phyloP scores from a whole-genome alignment of 768 basidiomycete species.

The Mycena polygramma region DNA sequence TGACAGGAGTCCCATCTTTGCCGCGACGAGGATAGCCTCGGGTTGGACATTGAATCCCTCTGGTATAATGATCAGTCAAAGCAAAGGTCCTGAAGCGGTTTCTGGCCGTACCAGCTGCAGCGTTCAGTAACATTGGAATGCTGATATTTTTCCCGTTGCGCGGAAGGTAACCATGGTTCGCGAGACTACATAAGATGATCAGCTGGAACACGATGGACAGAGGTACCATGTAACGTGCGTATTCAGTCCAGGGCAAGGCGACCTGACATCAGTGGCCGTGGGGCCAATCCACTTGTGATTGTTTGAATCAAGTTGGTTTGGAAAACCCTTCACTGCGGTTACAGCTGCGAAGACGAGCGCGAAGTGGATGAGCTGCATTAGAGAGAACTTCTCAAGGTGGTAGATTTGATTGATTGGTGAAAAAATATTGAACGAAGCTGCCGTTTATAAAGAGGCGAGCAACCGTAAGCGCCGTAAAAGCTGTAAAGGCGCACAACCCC shows the following conservation, averaged over 20 bases:
- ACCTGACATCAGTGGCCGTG: slow-evolving; percentile 2
- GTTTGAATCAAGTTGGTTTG: background rate
- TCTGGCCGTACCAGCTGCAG: background rate
- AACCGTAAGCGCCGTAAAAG: no score
- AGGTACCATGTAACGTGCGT: background rate
- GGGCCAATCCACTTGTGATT: slow-evolving; percentile 8
- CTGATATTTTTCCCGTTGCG: slow-evolving; percentile 15
- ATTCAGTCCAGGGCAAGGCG: slow-evolving; percentile 22
- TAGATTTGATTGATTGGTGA: background rate
- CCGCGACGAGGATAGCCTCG: slow-evolving; percentile 4
- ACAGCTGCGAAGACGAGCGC: background rate
- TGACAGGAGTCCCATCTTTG: slow-evolving; percentile 17
- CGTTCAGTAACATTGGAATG: slow-evolving; percentile 8
- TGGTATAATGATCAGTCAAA: background rate
- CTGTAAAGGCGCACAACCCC: no score
- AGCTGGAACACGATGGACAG: background rate
- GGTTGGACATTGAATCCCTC: slow-evolving; percentile 23
- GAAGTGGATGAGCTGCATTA: background rate
- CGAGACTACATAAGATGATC: background rate
- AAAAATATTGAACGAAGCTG: background rate
- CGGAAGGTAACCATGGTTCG: slow-evolving; percentile 26
- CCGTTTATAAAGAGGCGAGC: background rate
- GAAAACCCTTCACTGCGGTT: background rate
- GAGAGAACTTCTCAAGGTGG: background rate
- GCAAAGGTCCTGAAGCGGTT: background rate